Evolutionary conservation across 2,329 filamentous ascomycete genomes (phyloP), one percentile per base, ranked within the genome.

Genomic region (Paecilomyces dactylethromorphus): DNA sequence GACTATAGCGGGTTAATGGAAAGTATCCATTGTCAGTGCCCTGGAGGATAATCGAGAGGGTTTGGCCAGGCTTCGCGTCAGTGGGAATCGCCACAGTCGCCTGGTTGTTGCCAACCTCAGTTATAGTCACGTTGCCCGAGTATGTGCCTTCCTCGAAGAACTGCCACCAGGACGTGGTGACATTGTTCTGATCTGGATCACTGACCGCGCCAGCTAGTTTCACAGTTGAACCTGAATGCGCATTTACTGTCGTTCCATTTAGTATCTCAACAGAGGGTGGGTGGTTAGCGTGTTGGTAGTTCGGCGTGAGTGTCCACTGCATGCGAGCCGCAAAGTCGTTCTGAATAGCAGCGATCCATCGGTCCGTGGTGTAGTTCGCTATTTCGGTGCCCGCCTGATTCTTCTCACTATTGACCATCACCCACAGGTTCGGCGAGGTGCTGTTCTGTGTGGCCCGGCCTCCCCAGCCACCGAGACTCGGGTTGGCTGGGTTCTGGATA

Each of bases 301-400:
- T 21, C 10, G 59, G 51, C 8, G 59, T 63, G 21, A 63, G 15
- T 31, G 61, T 63, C 61, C 61, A 63, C 49, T 61, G 59, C 54
- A 63, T 63, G 11, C 61, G 59, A 56, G 61, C 59, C 4, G 61
- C 61, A 57, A 63, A 63, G 49, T 63, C 61, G 26, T 63, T 63
- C 51, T 63, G 59, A 29, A 60, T 31, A 12, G 59, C 50, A 12
- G 58, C 39, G 3, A 57, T 56, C 61, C 61, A 63, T 11, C 61
- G 59, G 35, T 58, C 13, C 10, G 53, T 60, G 12, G 61, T 57
- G 32, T 35, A 35, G 8, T 10, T 11, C 3, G 32, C 8, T 3
- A 35, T 10, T 35, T 35, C 32, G 15, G 32, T 11, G 8, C 32
- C 32, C 3, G 3, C 8, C 32, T 3, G 32, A 13, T 3, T 10